Base-by-base conservation (phyloP, 805 yeast genomes). In the Candida xyloterini region DNA sequence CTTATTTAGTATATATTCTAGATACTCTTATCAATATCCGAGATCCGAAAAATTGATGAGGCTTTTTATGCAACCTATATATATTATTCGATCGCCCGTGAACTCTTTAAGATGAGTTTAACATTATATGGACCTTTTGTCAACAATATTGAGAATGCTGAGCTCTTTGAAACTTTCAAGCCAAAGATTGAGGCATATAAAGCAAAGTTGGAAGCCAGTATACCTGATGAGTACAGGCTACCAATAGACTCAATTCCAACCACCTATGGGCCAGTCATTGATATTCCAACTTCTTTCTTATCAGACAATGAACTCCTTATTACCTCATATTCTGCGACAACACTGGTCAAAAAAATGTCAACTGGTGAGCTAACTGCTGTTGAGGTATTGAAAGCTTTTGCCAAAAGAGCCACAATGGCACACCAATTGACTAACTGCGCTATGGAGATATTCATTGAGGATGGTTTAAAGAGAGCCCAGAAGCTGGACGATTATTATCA, bases 381-480 rank as follows among this genome's bases (percentile, higher is more conserved):
- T 14, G 65, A 64, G 36, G 74, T 68, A 29, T 63, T 65, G 51
- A 62, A 62, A 45, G 78, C 79, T 1, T 74, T 61, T 53, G 71
- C 73, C 10, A 67, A 70, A 27, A 63, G 78, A 33, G 74, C 74
- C 2, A 65, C 70, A 3, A 63, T 71, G 31, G 74, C 74, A 7
- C 77, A 74, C 39, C 75, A 73, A 48, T 52, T 74, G 43, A 68
- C 73, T 41, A 72, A 73, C 43, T 73, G 76, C 53, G 72, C 73
- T 7, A 62, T 69, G 60, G 70, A 74, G 28, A 43, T 74, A 7
- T 67, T 74, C 44, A 50, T 66, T 28, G 72, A 72, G 22, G 75
- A 74, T 35, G 79, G 78, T 10, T 56, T 74, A 38, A 50, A 61
- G 33, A 61, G 73, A 33, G 79, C 79, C 2, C 44, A 68, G 45